Conservation (phyloP, 768 basidiomycete genomes). For the Podaxis rugospora region DNA sequence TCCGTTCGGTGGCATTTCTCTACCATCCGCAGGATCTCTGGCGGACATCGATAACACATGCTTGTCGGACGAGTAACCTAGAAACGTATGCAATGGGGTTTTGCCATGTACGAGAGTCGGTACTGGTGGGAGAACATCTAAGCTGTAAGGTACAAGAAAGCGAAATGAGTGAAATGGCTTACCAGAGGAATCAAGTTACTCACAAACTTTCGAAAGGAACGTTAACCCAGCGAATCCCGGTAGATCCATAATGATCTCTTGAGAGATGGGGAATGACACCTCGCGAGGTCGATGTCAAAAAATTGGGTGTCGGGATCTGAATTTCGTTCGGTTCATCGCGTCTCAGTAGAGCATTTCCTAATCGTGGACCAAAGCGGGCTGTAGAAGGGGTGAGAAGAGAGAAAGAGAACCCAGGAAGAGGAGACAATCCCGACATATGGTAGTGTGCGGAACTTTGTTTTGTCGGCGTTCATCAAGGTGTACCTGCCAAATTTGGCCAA, state of each 20-base stretch:
- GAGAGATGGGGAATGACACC: conserved; percentile 75
- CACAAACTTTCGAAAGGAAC: conserved; percentile 83
- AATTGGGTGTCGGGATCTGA: conserved; percentile 53
- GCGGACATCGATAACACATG: conserved; percentile 58
- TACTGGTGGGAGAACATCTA: conserved; percentile 64
- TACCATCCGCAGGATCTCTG: conserved; percentile 59
- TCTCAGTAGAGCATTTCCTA: conserved; percentile 27
- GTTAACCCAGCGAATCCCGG: conserved; percentile 58
- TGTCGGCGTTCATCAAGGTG: not conserved
- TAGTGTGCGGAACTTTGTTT: not conserved
- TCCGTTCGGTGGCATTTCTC: conserved; percentile 73
- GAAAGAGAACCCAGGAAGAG: conserved; percentile 8
- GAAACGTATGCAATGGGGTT: conserved; percentile 58
- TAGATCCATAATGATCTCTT: conserved; percentile 49
- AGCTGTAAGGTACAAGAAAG: conserved; percentile 27
- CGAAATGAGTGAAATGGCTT: conserved; percentile 4
- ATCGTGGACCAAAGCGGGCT: conserved; percentile 28
- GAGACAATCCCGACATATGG: conserved; percentile 5
- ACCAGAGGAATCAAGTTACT: conserved; percentile 24
- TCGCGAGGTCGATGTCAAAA: conserved; percentile 63
- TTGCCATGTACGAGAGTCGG: conserved; percentile 53
- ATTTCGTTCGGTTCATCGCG: conserved; percentile 20
- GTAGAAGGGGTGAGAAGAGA: conserved; percentile 11
- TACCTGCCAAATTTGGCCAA: not conserved
- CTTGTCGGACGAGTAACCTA: conserved; percentile 45